Percentiles rank a stretch among this genome's conserved stretches.
phyloP scores from a whole-genome alignment of 768 basidiomycete genomes.

The Stropharia rugosoannulata region DNA sequence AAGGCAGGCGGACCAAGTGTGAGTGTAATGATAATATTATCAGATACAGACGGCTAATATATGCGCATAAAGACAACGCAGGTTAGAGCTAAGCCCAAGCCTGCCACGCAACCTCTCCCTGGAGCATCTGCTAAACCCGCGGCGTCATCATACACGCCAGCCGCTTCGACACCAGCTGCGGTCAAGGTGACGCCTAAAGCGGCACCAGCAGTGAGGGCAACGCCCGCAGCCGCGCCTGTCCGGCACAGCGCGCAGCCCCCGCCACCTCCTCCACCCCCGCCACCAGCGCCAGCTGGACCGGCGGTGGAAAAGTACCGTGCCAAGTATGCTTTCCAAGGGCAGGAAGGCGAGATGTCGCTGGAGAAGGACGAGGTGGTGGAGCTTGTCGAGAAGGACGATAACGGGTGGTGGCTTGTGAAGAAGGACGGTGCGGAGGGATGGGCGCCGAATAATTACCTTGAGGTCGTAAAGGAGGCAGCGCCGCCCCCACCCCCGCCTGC shows the following conservation, averaged over 20 bases:
- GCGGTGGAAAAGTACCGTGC: slow-evolving; percentile 56
- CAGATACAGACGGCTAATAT: not conserved
- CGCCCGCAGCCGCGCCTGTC: slow-evolving; percentile 34
- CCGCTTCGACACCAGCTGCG: slow-evolving; percentile 24
- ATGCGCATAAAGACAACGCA: not conserved
- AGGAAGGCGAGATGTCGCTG: slow-evolving; percentile 88
- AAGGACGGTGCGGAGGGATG: slow-evolving; percentile 83
- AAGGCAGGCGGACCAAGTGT: slow-evolving; percentile 72
- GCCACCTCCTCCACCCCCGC: slow-evolving; percentile 55
- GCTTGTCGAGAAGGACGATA: slow-evolving; percentile 88
- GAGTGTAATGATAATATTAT: slow-evolving; percentile 11
- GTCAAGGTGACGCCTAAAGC: not conserved
- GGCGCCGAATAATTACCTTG: slow-evolving; percentile 94
- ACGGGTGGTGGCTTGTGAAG: slow-evolving; percentile 98
- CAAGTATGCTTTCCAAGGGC: slow-evolving; percentile 90
- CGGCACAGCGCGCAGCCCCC: slow-evolving; percentile 42
- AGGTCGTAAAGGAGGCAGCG: slow-evolving; percentile 68
- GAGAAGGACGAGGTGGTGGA: slow-evolving; percentile 92
- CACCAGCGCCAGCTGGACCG: slow-evolving; percentile 26
- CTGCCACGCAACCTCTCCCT: slow-evolving; percentile 63
- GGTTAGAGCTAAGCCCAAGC: slow-evolving; percentile 48
- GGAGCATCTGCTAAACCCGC: slow-evolving; percentile 39
- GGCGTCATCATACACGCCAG: slow-evolving; percentile 17
- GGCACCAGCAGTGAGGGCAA: slow-evolving; percentile 10
- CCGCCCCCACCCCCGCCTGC: slow-evolving; percentile 63